A percentile compares a stretch with the other conserved stretches of the same genome.
phyloP scores from a whole-genome alignment of 495 filamentous ascomycete genomes.

The Antarctomyces pellizariae region DNA sequence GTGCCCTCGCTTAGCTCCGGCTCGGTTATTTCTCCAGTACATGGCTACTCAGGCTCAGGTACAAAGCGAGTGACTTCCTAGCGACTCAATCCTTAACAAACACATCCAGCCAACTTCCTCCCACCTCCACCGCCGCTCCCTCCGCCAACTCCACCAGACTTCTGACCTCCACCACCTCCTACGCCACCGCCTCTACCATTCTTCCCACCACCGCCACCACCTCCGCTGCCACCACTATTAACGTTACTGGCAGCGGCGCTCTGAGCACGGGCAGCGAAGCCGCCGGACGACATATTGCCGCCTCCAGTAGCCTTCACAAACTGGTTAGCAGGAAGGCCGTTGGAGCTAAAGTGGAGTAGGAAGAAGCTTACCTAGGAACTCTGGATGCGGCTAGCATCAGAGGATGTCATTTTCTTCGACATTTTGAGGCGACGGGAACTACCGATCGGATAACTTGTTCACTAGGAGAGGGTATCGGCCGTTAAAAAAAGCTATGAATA shows the following conservation, averaged over 20 bases:
- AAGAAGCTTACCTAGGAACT: slow-evolving; percentile 4
- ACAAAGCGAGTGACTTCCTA: too few relatives aligned
- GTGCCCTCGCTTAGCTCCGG: too few relatives aligned
- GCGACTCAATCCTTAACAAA: too few relatives aligned
- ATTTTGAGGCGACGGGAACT: too few relatives aligned
- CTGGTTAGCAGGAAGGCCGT: slow-evolving; percentile 1
- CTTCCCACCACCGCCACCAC: slow-evolving; percentile 10
- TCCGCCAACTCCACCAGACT: slow-evolving; percentile 5
- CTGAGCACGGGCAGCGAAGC: background rate
- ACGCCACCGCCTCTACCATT: slow-evolving; percentile 10
- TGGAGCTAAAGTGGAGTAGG: slow-evolving; percentile 3
- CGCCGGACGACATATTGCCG: background rate
- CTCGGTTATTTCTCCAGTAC: too few relatives aligned
- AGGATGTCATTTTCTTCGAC: too few relatives aligned
- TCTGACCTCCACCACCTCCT: slow-evolving; percentile 13
- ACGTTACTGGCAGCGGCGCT: background rate
- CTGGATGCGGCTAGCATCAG: too few relatives aligned
- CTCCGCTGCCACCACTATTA: slow-evolving; percentile 10
- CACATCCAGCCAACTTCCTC: background rate
- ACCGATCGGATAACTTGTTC: too few relatives aligned
- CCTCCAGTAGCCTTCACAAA: too few relatives aligned
- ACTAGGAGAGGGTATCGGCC: too few relatives aligned
- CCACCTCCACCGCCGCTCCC: slow-evolving; percentile 1
- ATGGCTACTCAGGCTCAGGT: too few relatives aligned
- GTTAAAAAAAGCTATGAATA: too few relatives aligned